Conservation (phyloP, 306 rosid species). For the Quercus alba region DNA sequence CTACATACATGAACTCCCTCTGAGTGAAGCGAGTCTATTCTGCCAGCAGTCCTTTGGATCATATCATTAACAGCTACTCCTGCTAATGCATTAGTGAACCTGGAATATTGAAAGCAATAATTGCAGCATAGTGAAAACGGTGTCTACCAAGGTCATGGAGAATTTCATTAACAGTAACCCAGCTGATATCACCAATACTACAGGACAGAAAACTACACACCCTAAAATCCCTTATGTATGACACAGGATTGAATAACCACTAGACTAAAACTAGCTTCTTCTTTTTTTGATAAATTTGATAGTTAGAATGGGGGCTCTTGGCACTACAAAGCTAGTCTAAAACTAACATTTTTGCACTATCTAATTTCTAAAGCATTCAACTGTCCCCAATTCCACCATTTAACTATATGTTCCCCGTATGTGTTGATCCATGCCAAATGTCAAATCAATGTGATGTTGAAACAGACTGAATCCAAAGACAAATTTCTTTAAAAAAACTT, state of each 20-base stretch:
- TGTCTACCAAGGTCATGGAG: neutral
- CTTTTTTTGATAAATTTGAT: too few species aligned
- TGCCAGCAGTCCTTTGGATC: slow-evolving; percentile 73
- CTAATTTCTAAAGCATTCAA: neutral
- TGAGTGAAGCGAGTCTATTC: slow-evolving; percentile 89
- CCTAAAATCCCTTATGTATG: neutral
- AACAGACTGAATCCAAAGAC: neutral
- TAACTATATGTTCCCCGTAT: neutral
- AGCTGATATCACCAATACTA: neutral
- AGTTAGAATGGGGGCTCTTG: too few species aligned
- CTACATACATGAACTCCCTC: slow-evolving; percentile 92
- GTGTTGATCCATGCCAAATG: neutral
- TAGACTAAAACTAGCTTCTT: neutral
- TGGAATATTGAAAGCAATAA: slow-evolving; percentile 39
- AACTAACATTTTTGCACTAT: neutral
- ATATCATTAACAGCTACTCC: slow-evolving; percentile 79
- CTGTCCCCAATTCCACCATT: neutral
- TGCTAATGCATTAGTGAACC: slow-evolving; percentile 71
- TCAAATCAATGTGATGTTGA: neutral
- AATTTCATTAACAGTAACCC: neutral
- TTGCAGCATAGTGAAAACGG: slow-evolving; percentile 1
- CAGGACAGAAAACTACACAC: neutral
- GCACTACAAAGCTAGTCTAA: neutral
- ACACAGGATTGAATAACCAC: neutral
- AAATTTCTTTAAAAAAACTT: neutral